A percentile compares a stretch with the other conserved stretches of the same genome.
Conservation (phyloP, 345 rosid species). For the Heritiera littoralis region DNA sequence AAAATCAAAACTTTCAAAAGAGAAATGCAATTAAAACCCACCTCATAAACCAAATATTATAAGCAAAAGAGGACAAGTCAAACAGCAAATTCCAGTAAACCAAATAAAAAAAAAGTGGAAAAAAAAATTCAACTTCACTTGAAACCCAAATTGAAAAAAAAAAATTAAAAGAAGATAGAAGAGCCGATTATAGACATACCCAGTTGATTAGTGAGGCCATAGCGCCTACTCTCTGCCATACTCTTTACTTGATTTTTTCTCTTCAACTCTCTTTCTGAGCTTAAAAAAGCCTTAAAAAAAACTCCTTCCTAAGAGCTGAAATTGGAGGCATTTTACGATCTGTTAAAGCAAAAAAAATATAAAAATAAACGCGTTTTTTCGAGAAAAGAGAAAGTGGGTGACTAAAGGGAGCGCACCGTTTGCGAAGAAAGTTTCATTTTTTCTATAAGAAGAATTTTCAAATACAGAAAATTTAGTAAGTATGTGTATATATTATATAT, state of each 20-base stretch:
- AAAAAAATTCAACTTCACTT: background rate
- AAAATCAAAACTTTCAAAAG: background rate
- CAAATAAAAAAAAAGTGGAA: background rate
- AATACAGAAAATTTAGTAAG: background rate
- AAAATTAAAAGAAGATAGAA: background rate
- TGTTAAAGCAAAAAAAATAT: background rate
- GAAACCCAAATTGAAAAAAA: background rate
- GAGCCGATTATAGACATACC: conserved; percentile 26
- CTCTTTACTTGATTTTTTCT: background rate
- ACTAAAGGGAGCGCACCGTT: conserved; percentile 3
- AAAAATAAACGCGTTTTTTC: conserved; percentile 15
- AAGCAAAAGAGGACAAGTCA: background rate
- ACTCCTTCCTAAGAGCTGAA: background rate
- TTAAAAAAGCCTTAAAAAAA: background rate
- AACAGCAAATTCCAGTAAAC: background rate
- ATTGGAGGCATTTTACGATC: conserved; percentile 1
- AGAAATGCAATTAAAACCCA: background rate
- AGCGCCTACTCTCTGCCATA: conserved; percentile 49
- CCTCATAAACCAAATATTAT: background rate
- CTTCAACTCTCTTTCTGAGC: background rate
- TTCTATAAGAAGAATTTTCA: background rate
- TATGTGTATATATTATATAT: too few relatives aligned
- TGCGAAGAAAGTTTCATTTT: background rate
- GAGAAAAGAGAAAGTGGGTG: conserved; percentile 12
- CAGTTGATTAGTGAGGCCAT: conserved; percentile 38